Evolutionary conservation across 331 rosid genomes (phyloP).

Genomic region (Stylosanthes scabra): DNA sequence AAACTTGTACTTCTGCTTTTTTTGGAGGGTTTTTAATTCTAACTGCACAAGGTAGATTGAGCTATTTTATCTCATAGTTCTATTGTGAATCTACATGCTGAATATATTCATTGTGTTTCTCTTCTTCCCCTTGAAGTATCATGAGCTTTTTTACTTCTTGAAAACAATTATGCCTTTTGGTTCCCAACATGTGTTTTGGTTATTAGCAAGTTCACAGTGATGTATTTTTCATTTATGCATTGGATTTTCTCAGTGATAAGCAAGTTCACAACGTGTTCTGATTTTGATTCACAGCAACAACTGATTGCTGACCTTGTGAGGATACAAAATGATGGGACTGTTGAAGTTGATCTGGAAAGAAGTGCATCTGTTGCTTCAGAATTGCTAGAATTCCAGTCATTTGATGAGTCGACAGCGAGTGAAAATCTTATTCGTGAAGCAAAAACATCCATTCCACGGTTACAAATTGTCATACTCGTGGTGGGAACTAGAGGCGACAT

Average conservation of each 20-base stretch:
- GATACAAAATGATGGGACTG: slow-evolving; percentile 97
- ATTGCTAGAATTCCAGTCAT: slow-evolving; percentile 68
- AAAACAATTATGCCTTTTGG: slow-evolving; percentile 5
- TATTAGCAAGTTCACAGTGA: no score
- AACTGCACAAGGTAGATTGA: no score
- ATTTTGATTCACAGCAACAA: slow-evolving; percentile 63
- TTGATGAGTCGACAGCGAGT: slow-evolving; percentile 50
- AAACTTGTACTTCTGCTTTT: slow-evolving; percentile 21
- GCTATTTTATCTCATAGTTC: background rate
- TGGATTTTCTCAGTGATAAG: slow-evolving; percentile 19
- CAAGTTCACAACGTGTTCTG: slow-evolving; percentile 36
- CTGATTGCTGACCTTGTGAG: slow-evolving; percentile 74
- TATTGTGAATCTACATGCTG: slow-evolving; percentile 1
- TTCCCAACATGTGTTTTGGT: slow-evolving; percentile 22
- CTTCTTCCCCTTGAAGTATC: no score
- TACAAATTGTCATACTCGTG: slow-evolving; percentile 91
- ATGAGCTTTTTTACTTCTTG: slow-evolving; percentile 23
- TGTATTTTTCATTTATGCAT: slow-evolving; percentile 26
- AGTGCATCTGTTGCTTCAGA: slow-evolving; percentile 82
- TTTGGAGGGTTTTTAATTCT: slow-evolving; percentile 18
- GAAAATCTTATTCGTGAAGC: slow-evolving; percentile 48
- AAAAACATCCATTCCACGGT: slow-evolving; percentile 67
- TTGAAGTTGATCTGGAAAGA: slow-evolving; percentile 79
- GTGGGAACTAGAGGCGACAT: slow-evolving; percentile 99
- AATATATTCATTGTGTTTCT: slow-evolving; percentile 14